These are phyloP conservation scores for Cutaneotrichosporon sp. DNA, from an alignment of 1,284 basidiomycete species.

Conservation along the genomic window DNA sequence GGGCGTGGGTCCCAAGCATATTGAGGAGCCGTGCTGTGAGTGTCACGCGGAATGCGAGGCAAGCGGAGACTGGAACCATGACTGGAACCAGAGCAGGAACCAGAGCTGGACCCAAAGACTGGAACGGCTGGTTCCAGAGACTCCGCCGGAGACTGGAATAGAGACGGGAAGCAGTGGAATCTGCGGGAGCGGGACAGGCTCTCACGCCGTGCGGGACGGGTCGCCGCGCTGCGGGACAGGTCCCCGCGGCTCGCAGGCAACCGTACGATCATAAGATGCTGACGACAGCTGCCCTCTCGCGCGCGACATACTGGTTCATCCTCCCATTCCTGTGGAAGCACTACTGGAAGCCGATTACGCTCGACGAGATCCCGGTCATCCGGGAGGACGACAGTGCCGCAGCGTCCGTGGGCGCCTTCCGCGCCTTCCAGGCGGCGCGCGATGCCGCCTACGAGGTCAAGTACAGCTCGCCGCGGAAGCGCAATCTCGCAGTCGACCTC, in stretches of 20 bases:
- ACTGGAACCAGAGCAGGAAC: too few species aligned
- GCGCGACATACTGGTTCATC: conserved; percentile 54
- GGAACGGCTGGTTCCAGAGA: too few species aligned
- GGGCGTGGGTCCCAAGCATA: conserved; percentile 31
- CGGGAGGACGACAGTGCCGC: conserved; percentile 58
- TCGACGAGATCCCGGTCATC: conserved; percentile 57
- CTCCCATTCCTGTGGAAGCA: conserved; percentile 54
- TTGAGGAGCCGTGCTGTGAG: conserved; percentile 38
- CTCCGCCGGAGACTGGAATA: too few species aligned
- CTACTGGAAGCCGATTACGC: conserved; percentile 52
- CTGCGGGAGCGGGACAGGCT: too few species aligned
- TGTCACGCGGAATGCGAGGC: conserved; percentile 17
- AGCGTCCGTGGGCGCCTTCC: conserved; percentile 52
- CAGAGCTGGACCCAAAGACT: too few species aligned
- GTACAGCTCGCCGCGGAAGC: conserved; percentile 33
- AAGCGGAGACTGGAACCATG: background rate
- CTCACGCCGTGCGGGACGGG: too few species aligned
- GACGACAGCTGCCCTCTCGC: conserved; percentile 42
- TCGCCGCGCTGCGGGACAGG: too few species aligned
- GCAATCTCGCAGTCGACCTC: conserved; percentile 50
- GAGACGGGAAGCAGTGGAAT: too few species aligned
- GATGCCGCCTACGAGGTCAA: conserved; percentile 28
- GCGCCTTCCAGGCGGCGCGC: conserved; percentile 38
- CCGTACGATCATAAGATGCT: too few species aligned
- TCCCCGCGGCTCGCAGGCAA: background rate